These are phyloP conservation scores for Symmetrospora coprosmae DNA, from an alignment of 768 basidiomycete species.

Conservation along the genomic window DNA sequence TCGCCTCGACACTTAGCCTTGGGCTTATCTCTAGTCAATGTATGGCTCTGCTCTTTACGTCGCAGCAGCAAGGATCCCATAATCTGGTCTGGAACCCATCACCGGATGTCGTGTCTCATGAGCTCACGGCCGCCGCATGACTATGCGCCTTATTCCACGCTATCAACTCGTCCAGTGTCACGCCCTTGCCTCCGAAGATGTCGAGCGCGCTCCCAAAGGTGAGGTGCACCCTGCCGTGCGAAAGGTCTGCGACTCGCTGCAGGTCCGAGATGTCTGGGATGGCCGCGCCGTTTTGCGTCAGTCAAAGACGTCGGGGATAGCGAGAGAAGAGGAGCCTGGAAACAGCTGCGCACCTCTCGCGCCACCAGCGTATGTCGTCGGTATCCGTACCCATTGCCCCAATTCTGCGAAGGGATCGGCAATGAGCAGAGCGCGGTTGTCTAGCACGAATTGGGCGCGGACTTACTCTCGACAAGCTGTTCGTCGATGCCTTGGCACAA, in stretches of 20 bases:
- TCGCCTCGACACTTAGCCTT: too few relatives aligned
- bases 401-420: constrained; percentile 45
- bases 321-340: too few relatives aligned
- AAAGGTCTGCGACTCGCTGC: constrained; percentile 61
- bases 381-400: constrained; percentile 78
- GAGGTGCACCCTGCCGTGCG: constrained; percentile 67
- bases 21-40: too few relatives aligned
- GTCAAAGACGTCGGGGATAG: too few relatives aligned
- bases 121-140: background rate
- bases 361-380: constrained; percentile 93
- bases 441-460: background rate
- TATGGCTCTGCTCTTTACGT: too few relatives aligned
- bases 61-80: too few relatives aligned
- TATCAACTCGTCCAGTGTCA: constrained; percentile 41
- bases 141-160: constrained; percentile 33
- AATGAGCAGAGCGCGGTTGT: background rate
- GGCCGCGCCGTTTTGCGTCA: too few relatives aligned
- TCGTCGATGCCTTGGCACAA: constrained; percentile 91
- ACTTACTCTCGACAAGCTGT: constrained; percentile 62
- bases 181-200: constrained; percentile 42
- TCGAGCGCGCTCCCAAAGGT: constrained; percentile 55
- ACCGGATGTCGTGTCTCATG: too few relatives aligned
- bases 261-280: constrained; percentile 74
- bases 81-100: too few relatives aligned
- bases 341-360: constrained; percentile 62